Percentiles rank a stretch among this genome's conserved stretches.
Evolutionary conservation across 441 rosid genomes (phyloP).

Genomic region (Corymbia calophylla): DNA sequence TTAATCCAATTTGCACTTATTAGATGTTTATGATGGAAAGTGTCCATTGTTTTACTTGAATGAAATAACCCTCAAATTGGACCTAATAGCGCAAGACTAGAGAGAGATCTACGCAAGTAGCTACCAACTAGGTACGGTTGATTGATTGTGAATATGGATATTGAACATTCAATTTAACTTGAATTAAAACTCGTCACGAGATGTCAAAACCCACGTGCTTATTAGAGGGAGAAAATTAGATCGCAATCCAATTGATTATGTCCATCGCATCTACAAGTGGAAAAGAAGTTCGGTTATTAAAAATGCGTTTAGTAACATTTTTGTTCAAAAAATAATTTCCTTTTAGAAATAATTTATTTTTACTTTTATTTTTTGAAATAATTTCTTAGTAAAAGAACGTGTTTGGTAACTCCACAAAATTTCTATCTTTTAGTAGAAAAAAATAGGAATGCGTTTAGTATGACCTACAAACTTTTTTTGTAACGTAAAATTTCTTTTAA

Average conservation of each 20-base stretch:
- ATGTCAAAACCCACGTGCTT: fast-evolving
- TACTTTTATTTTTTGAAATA: too few species aligned
- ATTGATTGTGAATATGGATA: fast-evolving
- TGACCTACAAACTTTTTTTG: too few species aligned
- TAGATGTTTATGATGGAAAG: not conserved
- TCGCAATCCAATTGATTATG: fast-evolving
- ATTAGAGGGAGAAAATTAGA: not conserved
- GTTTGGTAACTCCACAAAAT: too few species aligned
- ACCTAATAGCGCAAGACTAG: not conserved
- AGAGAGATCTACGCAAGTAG: not conserved
- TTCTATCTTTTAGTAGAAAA: too few species aligned
- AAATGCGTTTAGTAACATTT: too few species aligned
- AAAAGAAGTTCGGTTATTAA: not conserved
- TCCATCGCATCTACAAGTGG: fast-evolving
- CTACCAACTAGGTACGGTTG: not conserved
- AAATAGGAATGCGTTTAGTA: too few species aligned
- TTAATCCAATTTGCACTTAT: not conserved
- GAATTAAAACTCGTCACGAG: not conserved
- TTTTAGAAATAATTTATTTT: too few species aligned
- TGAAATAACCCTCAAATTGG: not conserved
- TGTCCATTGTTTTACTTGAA: not conserved
- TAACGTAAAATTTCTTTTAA: too few species aligned
- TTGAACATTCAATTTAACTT: not conserved
- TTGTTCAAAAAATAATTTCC: too few species aligned
- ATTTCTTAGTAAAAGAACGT: too few species aligned